A percentile compares a stretch with the other conserved stretches of the same genome.
phyloP scores from a whole-genome alignment of 1,284 basidiomycete species.

The Puccinia horiana region DNA sequence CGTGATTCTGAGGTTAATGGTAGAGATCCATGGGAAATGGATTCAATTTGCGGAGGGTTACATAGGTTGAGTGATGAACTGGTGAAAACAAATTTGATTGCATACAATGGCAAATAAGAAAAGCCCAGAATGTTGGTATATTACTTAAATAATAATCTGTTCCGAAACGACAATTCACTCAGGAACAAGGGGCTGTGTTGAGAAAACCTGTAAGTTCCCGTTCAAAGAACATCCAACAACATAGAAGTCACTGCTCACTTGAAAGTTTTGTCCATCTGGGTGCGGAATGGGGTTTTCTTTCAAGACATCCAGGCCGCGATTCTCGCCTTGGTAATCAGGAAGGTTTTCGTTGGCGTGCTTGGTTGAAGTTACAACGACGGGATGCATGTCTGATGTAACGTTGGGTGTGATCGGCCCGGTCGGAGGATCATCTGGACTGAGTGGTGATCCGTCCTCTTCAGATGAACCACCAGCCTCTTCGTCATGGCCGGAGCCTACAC shows the following conservation, averaged over 20 bases:
- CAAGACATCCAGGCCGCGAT: constrained; percentile 19
- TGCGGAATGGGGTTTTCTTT: constrained; percentile 32
- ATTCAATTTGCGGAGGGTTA: not conserved
- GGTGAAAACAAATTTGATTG: not conserved
- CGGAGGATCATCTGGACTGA: constrained; percentile 38
- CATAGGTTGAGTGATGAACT: not conserved
- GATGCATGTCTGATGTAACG: not conserved
- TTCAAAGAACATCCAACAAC: not conserved
- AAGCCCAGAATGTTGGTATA: not conserved
- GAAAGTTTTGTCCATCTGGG: not conserved
- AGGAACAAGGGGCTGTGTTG: not conserved
- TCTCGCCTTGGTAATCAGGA: constrained; percentile 18
- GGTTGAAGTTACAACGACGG: not conserved
- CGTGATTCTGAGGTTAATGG: too few relatives aligned
- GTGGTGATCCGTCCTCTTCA: constrained; percentile 34
- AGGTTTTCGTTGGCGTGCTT: constrained; percentile 5
- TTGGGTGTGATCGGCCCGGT: constrained; percentile 36
- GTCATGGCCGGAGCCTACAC: not conserved
- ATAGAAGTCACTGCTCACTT: not conserved
- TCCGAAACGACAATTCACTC: not conserved
- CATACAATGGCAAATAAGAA: not conserved
- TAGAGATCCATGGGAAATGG: not conserved
- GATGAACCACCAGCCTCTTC: constrained; percentile 42
- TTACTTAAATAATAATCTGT: not conserved
- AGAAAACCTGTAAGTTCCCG: not conserved